These are phyloP conservation scores for Xylariaceae sp. DNA, from an alignment of 2,329 filamentous ascomycete genomes.

Conservation along the genomic window DNA sequence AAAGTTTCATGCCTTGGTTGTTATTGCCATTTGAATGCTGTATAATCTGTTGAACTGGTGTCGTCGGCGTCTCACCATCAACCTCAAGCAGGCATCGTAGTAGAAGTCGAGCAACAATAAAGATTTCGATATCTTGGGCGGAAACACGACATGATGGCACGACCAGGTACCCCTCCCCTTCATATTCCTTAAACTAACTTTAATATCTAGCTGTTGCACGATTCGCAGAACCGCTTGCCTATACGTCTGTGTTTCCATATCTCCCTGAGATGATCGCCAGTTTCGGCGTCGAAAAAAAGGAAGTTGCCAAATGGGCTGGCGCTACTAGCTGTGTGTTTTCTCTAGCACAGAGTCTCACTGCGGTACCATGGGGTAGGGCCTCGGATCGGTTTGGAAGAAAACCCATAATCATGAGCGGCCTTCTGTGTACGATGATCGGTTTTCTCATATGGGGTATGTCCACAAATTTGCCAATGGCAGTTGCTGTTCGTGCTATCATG, in stretches of 20 bases:
- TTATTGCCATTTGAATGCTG: slow-evolving; percentile 5
- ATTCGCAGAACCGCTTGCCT: slow-evolving; percentile 74
- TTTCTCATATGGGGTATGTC: slow-evolving; percentile 86
- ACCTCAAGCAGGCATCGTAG: slow-evolving; percentile 18
- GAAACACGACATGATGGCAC: slow-evolving; percentile 10
- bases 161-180: slow-evolving; percentile 29
- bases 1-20: slow-evolving; percentile 2
- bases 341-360: slow-evolving; percentile 70
- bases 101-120: slow-evolving; percentile 7
- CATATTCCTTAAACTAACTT: slow-evolving; percentile 38
- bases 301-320: slow-evolving; percentile 81
- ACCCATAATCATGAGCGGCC: slow-evolving; percentile 73
- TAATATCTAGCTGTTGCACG: slow-evolving; percentile 67
- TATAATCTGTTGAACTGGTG: slow-evolving; percentile 32
- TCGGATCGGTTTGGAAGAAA: slow-evolving; percentile 84
- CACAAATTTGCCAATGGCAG: slow-evolving; percentile 76
- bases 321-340: slow-evolving; percentile 74
- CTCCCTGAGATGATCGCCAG: slow-evolving; percentile 82
- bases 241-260: slow-evolving; percentile 72
- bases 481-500: slow-evolving; percentile 74
- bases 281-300: slow-evolving; percentile 70
- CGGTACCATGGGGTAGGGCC: slow-evolving; percentile 73
- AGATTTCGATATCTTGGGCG: neutral
- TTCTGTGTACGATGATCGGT: slow-evolving; percentile 78
- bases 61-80: slow-evolving; percentile 29